Evolutionary conservation across 2,329 filamentous ascomycete genomes (phyloP), one percentile per base, ranked within the genome.

Genomic region (Rachicladosporium sp.): DNA sequence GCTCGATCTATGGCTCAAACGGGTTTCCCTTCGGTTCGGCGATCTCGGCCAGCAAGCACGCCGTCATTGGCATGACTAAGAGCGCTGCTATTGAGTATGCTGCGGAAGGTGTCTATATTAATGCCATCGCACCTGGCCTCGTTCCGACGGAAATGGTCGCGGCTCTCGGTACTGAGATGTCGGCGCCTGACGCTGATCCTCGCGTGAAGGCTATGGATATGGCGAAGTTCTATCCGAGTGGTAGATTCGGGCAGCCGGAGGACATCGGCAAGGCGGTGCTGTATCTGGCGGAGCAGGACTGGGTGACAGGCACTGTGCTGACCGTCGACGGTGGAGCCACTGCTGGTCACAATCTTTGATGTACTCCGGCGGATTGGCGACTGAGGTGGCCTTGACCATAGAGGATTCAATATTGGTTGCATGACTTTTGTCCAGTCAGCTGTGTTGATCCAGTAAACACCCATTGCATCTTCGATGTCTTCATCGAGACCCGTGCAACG

Each of bases 31-130:
- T 57, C n/a, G 59, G 59, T n/a, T 58, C 49, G 1, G 49, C 52
- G 2, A 56, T 56, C 36, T 58, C 55, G 11, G 54, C 58, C 0
- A 56, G 57, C 5, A 66, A 66, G 46, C 61, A 62, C 38, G 63
- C 56, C 1, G 53, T 65, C 21, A 58, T 66, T 32, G 61, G 63
- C 1, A 53, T 66, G 29, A 65, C 61, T 10, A 55, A 60, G 2
- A 60, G 57, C 1, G 63, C 62, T 5, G 37, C 37, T 9, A 19
- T 40, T n/a, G 31, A 40, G 12, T 31, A 40, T 35, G 52, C 40
- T 4, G 31, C 37, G 3, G 41, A 43, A 15, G 43, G 46, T 5
- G 46, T 55, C 21, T 38, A 49, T 10, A 43, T 53, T 33, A 53
- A 54, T 30, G 46, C 46, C 12, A 41, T 53, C 8, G 48, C 47